Conservation (phyloP, 2,329 filamentous ascomycete species). For the Fusarium pseudograminearum region DNA sequence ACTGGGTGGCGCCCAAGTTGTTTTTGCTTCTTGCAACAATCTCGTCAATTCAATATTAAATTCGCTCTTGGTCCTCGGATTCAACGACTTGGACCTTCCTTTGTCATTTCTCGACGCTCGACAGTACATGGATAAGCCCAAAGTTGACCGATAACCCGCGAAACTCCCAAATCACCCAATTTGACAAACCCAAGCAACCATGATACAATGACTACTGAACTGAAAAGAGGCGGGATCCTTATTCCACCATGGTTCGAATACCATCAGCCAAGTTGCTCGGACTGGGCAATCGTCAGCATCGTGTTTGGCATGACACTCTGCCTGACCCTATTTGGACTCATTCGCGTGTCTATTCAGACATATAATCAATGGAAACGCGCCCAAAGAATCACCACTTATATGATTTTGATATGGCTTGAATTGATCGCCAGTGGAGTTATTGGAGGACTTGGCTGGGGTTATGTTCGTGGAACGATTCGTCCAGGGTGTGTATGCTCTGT, state of each 20-base stretch:
- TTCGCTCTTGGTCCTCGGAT: neutral
- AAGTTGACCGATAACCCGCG: neutral
- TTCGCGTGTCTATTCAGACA: constrained; percentile 54
- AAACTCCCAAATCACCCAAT: neutral
- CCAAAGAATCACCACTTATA: constrained; percentile 52
- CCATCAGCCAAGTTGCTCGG: constrained; percentile 40
- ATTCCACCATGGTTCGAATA: constrained; percentile 45
- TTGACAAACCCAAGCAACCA: constrained; percentile 13
- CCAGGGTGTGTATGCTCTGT: constrained; percentile 41
- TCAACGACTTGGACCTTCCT: neutral
- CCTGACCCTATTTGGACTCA: constrained; percentile 51
- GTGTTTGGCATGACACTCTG: constrained; percentile 55
- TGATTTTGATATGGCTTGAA: constrained; percentile 57
- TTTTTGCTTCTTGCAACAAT: constrained; percentile 29
- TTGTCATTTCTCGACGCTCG: neutral
- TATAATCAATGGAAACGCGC: constrained; percentile 49
- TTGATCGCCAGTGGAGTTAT: constrained; percentile 52
- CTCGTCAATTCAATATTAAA: constrained; percentile 6
- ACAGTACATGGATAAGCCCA: neutral
- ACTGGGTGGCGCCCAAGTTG: constrained; percentile 11
- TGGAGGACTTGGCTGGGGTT: constrained; percentile 53
- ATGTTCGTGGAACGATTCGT: constrained; percentile 50
- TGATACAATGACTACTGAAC: constrained; percentile 46
- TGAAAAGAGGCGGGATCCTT: constrained; percentile 38
- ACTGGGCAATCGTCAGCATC: constrained; percentile 53